Evolutionary conservation across 371 early-diverging fungal species (phyloP), one percentile per base, ranked within the genome.

Genomic region (Fennellomyces sp.): DNA sequence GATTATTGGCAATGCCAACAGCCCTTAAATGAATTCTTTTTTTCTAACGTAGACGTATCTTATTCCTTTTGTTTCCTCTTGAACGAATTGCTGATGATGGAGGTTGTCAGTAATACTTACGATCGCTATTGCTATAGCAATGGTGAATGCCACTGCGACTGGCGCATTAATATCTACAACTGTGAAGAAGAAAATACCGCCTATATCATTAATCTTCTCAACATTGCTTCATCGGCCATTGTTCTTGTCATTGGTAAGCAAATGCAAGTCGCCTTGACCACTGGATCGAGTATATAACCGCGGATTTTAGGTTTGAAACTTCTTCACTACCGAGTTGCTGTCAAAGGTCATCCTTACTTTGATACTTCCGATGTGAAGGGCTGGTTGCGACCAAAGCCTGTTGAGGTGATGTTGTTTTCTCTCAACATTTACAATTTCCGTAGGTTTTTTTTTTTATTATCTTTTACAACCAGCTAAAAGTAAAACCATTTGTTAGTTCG

Each of bases 121-220:
- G 47, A 35, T 25, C 55, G 49, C 13, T 36, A 52, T 26, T 70
- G 66, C 21, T 45, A 21, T 60, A 28, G 41, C 29, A 56, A 63
- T 23, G 55, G 53, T 6, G 28, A 54, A 30, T 68, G 69, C 23
- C 66, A 69, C 27, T 69, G 69, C 33, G 73, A 72, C 54, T 72
- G 73, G 73, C 57, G 73, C 26, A n/a, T 72, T 2, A 61, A 60
- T 2, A 61, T 69, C 15, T 25, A 58, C 8, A 59, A 45, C 13
- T 69, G 73, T 25, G 60, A 60, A 52, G 69, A 65, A 33, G 42
- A 52, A 12, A 35, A 56, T 10, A 61, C 63, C 8, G 33, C 61
- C 17, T 39, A 39, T 23, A 52, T 66, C 26, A 56, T 72, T 27
- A 57, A 66, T 28, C 57, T 66, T 15, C 23, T 72, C 27, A 66